A percentile compares a stretch with the other conserved stretches of the same genome.
These are phyloP conservation scores for Ogataea philodendri DNA, from an alignment of 805 yeast genomes.

Conservation along the genomic window DNA sequence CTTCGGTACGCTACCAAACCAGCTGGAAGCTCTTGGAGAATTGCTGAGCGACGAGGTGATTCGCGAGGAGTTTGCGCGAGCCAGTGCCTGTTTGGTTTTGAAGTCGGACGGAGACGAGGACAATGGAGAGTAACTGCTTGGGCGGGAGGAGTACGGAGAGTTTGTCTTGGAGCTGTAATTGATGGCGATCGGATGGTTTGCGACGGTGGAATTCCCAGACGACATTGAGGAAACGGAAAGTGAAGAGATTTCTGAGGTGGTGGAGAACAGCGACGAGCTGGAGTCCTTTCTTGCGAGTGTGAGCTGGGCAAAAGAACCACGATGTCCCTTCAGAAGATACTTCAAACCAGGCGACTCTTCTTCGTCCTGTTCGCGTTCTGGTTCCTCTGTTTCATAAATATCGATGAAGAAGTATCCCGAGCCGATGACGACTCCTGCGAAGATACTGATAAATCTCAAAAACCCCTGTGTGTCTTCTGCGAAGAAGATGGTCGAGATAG, in stretches of 20 bases:
- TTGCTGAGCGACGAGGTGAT: constrained; percentile 26
- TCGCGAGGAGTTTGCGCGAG: constrained; percentile 27
- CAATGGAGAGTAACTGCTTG: constrained; percentile 17
- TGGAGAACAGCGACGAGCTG: constrained; percentile 31
- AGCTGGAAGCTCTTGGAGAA: constrained; percentile 24
- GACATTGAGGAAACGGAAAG: constrained; percentile 24
- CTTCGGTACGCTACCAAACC: constrained; percentile 22
- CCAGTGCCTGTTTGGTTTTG: constrained; percentile 23
- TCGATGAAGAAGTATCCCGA: constrained; percentile 45
- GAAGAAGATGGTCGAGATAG: constrained; percentile 53
- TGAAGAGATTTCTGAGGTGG: constrained; percentile 28
- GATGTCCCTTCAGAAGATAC: constrained; percentile 33
- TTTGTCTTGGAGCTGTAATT: constrained; percentile 7
- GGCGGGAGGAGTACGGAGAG: constrained; percentile 13
- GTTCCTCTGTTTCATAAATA: constrained; percentile 32
- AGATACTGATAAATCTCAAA: constrained; percentile 51
- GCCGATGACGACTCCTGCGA: constrained; percentile 48
- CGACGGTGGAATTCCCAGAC: constrained; percentile 16
- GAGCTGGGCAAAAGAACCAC: constrained; percentile 37
- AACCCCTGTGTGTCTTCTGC: constrained; percentile 52
- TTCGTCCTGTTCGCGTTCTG: constrained; percentile 28
- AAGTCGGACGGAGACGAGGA: constrained; percentile 31
- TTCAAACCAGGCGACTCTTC: constrained; percentile 23
- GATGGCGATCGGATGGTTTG: constrained; percentile 23
- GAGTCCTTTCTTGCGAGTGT: constrained; percentile 28